A percentile compares a stretch with the other conserved stretches of the same genome.
Evolutionary conservation across 1,139 yeast species (phyloP).

Genomic region (Ogataea hybrid): DNA sequence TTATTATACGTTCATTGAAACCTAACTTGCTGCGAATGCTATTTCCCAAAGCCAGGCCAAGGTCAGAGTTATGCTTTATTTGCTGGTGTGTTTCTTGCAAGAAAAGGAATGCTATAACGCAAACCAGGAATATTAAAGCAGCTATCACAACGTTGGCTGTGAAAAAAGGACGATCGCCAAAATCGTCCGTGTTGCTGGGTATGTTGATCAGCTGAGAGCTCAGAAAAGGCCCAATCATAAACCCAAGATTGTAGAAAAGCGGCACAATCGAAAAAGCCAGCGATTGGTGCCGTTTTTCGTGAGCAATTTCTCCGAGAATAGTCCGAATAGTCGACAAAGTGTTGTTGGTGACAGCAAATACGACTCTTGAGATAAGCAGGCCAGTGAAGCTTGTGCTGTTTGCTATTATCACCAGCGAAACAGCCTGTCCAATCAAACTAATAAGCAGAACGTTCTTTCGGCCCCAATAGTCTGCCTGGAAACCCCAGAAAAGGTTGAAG

Average conservation of each 20-base stretch:
- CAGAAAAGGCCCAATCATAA: constrained; percentile 52
- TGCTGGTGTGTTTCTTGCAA: background rate
- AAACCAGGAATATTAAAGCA: background rate
- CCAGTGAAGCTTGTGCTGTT: constrained; percentile 47
- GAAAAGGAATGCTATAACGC: background rate
- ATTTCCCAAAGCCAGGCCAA: background rate
- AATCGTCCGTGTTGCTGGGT: background rate
- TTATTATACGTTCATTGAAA: background rate
- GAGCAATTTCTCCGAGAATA: constrained; percentile 57
- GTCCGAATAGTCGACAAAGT: constrained; percentile 63
- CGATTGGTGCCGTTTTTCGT: constrained; percentile 56
- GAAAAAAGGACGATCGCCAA: constrained; percentile 33
- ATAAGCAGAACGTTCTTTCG: constrained; percentile 52
- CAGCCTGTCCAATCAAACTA: constrained; percentile 51
- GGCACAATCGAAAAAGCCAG: constrained; percentile 61
- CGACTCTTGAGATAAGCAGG: constrained; percentile 51
- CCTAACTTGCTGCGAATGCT: background rate
- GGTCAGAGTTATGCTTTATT: background rate
- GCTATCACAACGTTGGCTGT: constrained; percentile 24
- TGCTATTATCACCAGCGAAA: constrained; percentile 51
- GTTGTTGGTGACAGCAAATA: constrained; percentile 59
- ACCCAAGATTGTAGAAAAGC: constrained; percentile 56
- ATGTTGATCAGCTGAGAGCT: constrained; percentile 13
- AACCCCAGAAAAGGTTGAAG: constrained; percentile 60
- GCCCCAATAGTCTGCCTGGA: constrained; percentile 53